Base-by-base conservation (phyloP, 495 filamentous ascomycete species). In the Penicillium silybi region DNA sequence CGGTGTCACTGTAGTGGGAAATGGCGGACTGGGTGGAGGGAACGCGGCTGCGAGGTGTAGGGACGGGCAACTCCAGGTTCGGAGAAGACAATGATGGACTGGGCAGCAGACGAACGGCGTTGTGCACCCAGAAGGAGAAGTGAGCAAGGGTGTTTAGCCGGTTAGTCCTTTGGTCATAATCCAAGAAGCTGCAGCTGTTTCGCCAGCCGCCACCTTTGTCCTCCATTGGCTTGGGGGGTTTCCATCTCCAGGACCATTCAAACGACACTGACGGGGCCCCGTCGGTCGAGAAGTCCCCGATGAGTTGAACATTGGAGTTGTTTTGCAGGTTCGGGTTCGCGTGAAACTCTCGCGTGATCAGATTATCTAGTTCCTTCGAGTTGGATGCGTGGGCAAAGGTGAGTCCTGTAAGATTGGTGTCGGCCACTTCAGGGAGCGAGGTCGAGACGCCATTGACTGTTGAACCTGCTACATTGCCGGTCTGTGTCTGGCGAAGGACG, bases 281-380 rank as follows among this genome's bases (percentile, higher is more conserved):
- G 9, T 80, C 84, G 1, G 93, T 98, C 0, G 83, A 78, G 67
- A 82, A 96, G 64, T 93, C 90, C 0, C 93, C 93, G 7, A 97
- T 84, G 13, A 98, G 74, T 52, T 92, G 87, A 11, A 98, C 93
- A 68, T 96, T 97, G 20, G 90, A 81, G 58, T 97, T 97, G 64
- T 96, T 96, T 73, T 98, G 93, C 25, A 98, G 73, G 66, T 98
- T 98, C 0, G 95, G 93, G 58, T 98, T 92, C 25, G 92, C 90
- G 54, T 97, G 90, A 62, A 98, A 97, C 67, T 98, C 93, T 54
- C 90, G 77, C 18, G 90, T 97, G 40, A 97, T 85, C 22, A 98
- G 75, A 57, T 93, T 97, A 61, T 97, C 93, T 11, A 98, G 79
- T 53, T 97, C 93, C 66, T 83, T 86, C 9, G 83, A 70, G 54